Evolutionary conservation across 2,329 filamentous ascomycete species (phyloP).

Genomic region (Aureobasidium sp.): DNA sequence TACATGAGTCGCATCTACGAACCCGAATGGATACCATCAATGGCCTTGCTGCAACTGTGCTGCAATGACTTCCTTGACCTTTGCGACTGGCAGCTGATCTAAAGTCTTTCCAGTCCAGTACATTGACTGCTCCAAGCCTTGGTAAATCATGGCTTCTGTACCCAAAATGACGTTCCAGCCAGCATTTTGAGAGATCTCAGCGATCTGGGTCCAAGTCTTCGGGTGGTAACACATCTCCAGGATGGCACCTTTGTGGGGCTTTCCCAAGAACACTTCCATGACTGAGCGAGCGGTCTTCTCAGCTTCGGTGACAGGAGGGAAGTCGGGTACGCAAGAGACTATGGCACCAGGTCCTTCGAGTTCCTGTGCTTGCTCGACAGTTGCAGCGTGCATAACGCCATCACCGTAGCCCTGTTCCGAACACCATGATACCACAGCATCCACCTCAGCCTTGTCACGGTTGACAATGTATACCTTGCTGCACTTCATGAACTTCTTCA

Average conservation of each 20-base stretch:
- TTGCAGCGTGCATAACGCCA: constrained; percentile 54
- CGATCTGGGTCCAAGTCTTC: constrained; percentile 59
- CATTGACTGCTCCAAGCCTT: constrained; percentile 58
- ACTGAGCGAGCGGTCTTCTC: constrained; percentile 57
- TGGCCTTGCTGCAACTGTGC: constrained; percentile 19
- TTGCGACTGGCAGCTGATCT: constrained; percentile 52
- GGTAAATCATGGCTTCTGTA: constrained; percentile 70
- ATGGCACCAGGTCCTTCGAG: constrained; percentile 59
- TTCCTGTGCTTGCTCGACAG: constrained; percentile 51
- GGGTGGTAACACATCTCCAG: constrained; percentile 84
- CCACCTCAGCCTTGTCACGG: constrained; percentile 61
- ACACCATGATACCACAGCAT: constrained; percentile 60
- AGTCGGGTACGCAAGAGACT: constrained; percentile 68
- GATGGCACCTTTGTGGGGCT: constrained; percentile 53
- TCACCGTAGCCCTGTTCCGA: constrained; percentile 52
- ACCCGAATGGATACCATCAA: background rate
- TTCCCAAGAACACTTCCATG: constrained; percentile 43
- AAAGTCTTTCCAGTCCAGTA: constrained; percentile 59
- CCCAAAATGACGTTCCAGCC: constrained; percentile 71
- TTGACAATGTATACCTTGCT: constrained; percentile 70
- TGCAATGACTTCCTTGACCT: constrained; percentile 51
- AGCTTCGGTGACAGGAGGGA: constrained; percentile 49
- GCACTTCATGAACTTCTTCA: constrained; percentile 51
- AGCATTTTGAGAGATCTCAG: constrained; percentile 50
- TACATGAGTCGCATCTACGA: background rate